Base-by-base conservation (phyloP, 768 basidiomycete species). In the Boletus vermiculosoides region DNA sequence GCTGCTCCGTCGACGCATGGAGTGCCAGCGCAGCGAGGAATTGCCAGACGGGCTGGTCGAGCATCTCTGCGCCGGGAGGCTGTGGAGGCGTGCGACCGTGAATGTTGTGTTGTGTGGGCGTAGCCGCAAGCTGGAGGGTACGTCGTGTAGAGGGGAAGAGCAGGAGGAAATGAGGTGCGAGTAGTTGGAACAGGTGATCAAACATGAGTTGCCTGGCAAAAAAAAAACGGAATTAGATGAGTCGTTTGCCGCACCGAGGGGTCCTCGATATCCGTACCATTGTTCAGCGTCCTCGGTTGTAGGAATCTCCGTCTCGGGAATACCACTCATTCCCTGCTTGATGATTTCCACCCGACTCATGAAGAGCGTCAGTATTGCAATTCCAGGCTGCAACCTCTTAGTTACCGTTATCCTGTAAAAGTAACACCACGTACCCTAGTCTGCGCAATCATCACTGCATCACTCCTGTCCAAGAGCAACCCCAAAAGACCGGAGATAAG, bases 41-140 rank as follows among this genome's bases (percentile, higher is more conserved):
- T 69, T 91, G 88, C 94, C 94, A 97, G n/a, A 93, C 90, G 15
- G 90, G 91, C 71, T 91, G 90, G 73, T 96, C 93, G 53, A 89
- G 79, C 56, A 82, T 78, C 68, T 90, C 89, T 71, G 76, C 39
- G 67, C 71, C 44, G 56, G 63, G 13, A 2, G 45, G 86, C 66
- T 91, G 89, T 72, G 94, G 88, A 55, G 87, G 77, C 41, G 76
- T 73, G 65, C 88, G 88, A 33, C 80, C 79, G 28, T 78, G 66
- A 33, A 46, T 39, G n/a, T 63, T 68, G 54, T 70, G 71, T 39
- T 72, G 74, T 30, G 73, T 45, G 71, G 76, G 60, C 68, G 72
- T 51, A 12, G 68, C 73, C 56, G 60, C 59, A 57, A 67, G 78
- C 63, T 82, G 71, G 51, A 72, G 74, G 48, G 78, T 69, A 49